Conservation (phyloP, 345 rosid species). For the Aethionema arabicum region DNA sequence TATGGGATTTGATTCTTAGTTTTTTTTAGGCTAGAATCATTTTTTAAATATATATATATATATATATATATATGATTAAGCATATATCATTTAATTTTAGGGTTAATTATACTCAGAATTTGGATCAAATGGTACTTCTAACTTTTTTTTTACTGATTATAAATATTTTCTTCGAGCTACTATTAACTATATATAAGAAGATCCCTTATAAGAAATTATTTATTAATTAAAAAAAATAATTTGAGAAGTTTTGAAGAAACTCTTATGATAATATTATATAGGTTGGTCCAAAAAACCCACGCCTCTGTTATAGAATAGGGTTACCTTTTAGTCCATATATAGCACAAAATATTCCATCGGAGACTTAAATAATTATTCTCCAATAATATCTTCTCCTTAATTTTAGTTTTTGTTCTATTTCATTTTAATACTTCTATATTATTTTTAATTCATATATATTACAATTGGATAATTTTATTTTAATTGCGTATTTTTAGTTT, state of each 20-base stretch:
- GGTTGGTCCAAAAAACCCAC: conserved; percentile 39
- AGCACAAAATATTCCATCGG: conserved; percentile 32
- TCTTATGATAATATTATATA: conserved; percentile 23
- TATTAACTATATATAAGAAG: conserved; percentile 11
- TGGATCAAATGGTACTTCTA: no score
- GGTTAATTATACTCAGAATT: no score
- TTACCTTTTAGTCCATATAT: conserved; percentile 22
- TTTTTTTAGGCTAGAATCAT: no score
- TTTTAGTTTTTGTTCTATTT: not conserved
- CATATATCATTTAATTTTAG: no score
- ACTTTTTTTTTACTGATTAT: not conserved
- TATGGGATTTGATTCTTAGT: no score
- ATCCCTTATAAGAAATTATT: not conserved
- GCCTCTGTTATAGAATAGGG: conserved; percentile 36
- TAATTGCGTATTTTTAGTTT: no score
- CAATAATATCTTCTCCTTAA: conserved; percentile 15
- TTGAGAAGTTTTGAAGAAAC: conserved; percentile 21
- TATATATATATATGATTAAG: no score
- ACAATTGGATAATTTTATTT: no score
- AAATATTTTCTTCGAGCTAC: not conserved
- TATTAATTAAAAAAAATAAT: not conserved
- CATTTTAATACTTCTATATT: not conserved
- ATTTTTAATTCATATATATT: not conserved
- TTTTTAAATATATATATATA: no score
- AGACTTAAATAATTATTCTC: conserved; percentile 33